phyloP scores from a whole-genome alignment of 2,329 filamentous ascomycete species.

The Blumeria graminis region DNA sequence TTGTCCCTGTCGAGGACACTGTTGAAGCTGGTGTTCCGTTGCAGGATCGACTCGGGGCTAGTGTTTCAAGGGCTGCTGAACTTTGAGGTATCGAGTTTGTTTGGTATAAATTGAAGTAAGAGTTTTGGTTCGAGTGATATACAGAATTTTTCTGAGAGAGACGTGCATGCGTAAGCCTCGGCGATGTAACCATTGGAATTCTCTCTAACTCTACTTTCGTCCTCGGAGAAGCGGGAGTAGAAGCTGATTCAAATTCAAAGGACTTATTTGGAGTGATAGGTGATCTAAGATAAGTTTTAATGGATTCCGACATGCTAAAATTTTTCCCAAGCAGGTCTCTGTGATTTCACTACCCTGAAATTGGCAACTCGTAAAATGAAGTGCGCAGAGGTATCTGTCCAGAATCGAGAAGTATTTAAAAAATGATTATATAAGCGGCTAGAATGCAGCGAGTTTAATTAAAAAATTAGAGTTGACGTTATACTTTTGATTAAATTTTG shows the following conservation, averaged over 20 bases:
- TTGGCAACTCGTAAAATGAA: neutral
- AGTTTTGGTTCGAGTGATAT: constrained; percentile 16
- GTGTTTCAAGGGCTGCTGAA: constrained; percentile 29
- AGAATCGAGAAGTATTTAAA: neutral
- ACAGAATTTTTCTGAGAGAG: constrained; percentile 27
- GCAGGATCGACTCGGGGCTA: constrained; percentile 34
- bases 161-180: constrained; percentile 24
- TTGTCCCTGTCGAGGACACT: constrained; percentile 31
- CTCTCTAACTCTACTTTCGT: constrained; percentile 27
- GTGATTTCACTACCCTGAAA: neutral
- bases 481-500: too few relatives aligned
- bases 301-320: neutral
- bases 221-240: constrained; percentile 34
- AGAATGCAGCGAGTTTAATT: too few relatives aligned
- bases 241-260: constrained; percentile 39
- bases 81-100: constrained; percentile 12
- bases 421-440: too few relatives aligned
- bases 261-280: constrained; percentile 35
- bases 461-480: too few relatives aligned
- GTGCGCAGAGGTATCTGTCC: neutral
- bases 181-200: constrained; percentile 26
- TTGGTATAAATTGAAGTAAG: constrained; percentile 12
- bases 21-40: constrained; percentile 35
- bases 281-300: constrained; percentile 28
- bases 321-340: neutral